A percentile compares a stretch with the other conserved stretches of the same genome.
Conservation (phyloP, 331 rosid genomes). For the Rhamnella rubrinervis region DNA sequence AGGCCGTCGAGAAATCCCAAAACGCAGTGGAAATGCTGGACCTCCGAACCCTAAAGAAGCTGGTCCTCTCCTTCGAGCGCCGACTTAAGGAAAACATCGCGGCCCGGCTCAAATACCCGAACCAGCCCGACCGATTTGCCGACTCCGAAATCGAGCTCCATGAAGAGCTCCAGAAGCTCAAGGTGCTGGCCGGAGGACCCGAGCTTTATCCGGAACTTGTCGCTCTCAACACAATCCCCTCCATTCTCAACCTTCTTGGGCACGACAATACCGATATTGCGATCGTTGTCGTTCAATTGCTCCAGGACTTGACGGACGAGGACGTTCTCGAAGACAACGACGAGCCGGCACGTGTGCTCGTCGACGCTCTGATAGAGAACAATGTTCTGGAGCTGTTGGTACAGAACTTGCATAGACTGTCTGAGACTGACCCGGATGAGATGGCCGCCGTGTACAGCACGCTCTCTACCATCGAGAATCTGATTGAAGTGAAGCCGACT, state of each 20-base stretch:
- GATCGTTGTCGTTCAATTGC: conserved; percentile 65
- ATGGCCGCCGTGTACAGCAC: conserved; percentile 61
- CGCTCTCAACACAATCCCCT: conserved; percentile 60
- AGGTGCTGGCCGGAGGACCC: conserved; percentile 79
- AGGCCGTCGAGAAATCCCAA: conserved; percentile 79
- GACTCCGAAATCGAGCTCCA: conserved; percentile 92
- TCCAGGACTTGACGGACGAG: conserved; percentile 83
- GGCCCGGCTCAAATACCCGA: conserved; percentile 83
- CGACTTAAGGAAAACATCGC: conserved; percentile 83
- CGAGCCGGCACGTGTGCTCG: conserved; percentile 69
- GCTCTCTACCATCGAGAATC: conserved; percentile 78
- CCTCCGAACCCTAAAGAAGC: conserved; percentile 63
- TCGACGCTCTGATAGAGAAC: conserved; percentile 66
- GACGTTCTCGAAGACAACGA: conserved; percentile 76
- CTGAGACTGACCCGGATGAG: conserved; percentile 73
- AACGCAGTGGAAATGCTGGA: conserved; percentile 56
- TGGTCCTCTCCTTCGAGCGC: conserved; percentile 84
- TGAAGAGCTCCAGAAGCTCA: conserved; percentile 82
- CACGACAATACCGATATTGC: conserved; percentile 91
- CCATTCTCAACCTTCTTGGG: conserved; percentile 65
- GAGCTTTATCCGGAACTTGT: conserved; percentile 89
- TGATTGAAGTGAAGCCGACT: conserved; percentile 82
- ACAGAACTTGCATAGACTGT: conserved; percentile 67
- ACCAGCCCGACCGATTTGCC: conserved; percentile 87
- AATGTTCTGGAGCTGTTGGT: conserved; percentile 74